Evolutionary conservation across 148 eudicot species (phyloP).

Genomic region (Polygonum maritimum): DNA sequence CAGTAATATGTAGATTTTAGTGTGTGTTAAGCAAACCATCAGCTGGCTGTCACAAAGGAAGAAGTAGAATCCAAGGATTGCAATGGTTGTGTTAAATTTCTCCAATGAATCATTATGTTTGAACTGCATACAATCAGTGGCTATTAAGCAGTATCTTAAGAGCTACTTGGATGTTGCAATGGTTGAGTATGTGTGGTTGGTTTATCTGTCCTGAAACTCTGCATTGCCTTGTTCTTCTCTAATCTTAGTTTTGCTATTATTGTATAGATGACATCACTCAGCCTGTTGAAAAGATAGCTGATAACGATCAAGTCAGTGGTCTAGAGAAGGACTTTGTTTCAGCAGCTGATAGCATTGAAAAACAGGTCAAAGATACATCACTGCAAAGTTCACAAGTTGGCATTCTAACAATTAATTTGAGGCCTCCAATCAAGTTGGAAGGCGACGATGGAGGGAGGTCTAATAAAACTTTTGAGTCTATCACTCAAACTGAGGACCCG

Average conservation of each 20-base stretch:
- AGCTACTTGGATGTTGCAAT: background rate
- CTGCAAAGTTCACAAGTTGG: conserved; percentile 18
- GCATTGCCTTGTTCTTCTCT: background rate
- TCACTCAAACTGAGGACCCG: conserved; percentile 33
- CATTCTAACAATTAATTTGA: conserved; percentile 17
- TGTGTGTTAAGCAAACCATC: background rate
- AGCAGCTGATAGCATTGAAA: conserved; percentile 25
- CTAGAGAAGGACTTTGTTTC: conserved; percentile 16
- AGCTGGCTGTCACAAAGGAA: background rate
- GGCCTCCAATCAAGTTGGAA: conserved; percentile 18
- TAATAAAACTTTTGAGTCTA: conserved; percentile 22
- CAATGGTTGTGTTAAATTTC: background rate
- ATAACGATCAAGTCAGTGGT: conserved; percentile 17
- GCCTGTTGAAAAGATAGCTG: conserved; percentile 31
- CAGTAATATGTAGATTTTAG: background rate
- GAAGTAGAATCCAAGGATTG: background rate
- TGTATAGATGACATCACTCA: conserved; percentile 67
- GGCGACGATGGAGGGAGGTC: conserved; percentile 17
- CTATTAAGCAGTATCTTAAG: background rate
- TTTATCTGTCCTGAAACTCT: background rate
- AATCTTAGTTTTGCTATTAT: background rate
- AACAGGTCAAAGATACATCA: conserved; percentile 19
- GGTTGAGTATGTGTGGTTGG: background rate
- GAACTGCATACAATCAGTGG: background rate
- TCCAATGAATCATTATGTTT: background rate